Base-by-base conservation (phyloP, 257 asterid species). In the Cinchona pubescens region DNA sequence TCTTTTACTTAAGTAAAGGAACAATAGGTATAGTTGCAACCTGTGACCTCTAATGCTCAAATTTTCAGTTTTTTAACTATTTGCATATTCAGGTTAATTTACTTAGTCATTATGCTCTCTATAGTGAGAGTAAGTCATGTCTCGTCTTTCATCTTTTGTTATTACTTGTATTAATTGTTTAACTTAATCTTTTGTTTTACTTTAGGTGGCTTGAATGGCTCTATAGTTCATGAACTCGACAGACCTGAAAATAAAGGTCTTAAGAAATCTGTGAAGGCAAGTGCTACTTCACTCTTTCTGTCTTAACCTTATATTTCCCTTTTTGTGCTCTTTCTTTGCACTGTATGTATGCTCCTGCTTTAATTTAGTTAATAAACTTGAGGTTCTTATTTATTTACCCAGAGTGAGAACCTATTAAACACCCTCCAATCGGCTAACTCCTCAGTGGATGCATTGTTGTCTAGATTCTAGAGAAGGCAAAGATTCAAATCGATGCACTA, bases 181-280 rank as follows among this genome's bases (percentile, higher is more conserved):
- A 73, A 42, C 40, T 30, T 51, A 21, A 8, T 53, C 21, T 27
- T 53, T 48, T 78, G 46, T 48, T 27, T 78, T 58, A n/a, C 73
- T 71, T 76, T 78, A 92, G 96, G 98, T 81, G 98, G 97, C 75
- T 90, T 92, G 98, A 94, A 94, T 83, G 98, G 98, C 62, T 94
- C 97, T 13, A 85, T 94, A 49, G 78, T 94, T 78, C 86, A 83
- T 77, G 97, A 94, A 81, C 95, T 94, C 5, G 97, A 88, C 80
- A 87, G 98, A 82, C 92, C 95, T 19, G 96, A 94, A 84, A 94
- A 88, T 83, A 79, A 74, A 74, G 98, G 96, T 74, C 96, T 94
- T 61, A 75, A 83, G 63, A 90, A 88, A 86, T 84, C 97, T 60
- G 34, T 94, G 74, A 92, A 92, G 96, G 98, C 84, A 83, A 82